phyloP scores from a whole-genome alignment of 177 flowering plant genomes.

The Vitis hybrid region DNA sequence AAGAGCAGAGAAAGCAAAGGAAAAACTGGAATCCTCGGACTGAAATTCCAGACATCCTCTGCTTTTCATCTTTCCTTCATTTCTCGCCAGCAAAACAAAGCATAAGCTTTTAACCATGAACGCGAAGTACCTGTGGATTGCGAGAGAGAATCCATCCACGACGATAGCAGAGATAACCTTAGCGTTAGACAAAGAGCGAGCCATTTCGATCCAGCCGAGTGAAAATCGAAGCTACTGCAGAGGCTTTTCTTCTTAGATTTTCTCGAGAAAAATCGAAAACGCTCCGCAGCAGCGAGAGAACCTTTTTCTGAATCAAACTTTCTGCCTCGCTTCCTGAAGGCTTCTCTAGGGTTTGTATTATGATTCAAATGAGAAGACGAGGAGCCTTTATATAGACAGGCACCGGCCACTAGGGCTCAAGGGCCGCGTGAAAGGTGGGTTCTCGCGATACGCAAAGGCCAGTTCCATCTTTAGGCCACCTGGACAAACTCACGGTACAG shows the following conservation, averaged over 20 bases:
- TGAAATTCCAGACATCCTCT: too few species aligned
- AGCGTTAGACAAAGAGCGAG: slow-evolving; percentile 49
- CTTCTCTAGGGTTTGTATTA: neutral
- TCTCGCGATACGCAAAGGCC: too few species aligned
- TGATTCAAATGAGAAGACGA: neutral
- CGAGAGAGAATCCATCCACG: slow-evolving; percentile 32
- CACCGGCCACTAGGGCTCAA: neutral
- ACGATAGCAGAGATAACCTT: slow-evolving; percentile 39
- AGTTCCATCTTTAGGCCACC: too few species aligned
- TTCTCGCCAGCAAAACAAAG: too few species aligned
- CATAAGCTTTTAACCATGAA: neutral
- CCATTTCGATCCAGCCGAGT: slow-evolving; percentile 29
- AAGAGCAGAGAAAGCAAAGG: neutral
- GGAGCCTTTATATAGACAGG: slow-evolving; percentile 12
- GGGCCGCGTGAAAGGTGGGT: too few species aligned
- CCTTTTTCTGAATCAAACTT: neutral
- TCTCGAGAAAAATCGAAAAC: neutral
- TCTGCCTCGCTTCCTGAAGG: slow-evolving; percentile 1
- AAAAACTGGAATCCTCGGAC: neutral
- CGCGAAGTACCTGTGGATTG: slow-evolving; percentile 32
- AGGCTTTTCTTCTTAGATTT: neutral
- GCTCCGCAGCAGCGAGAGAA: slow-evolving; percentile 11
- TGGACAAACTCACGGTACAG: too few species aligned
- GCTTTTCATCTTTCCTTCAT: too few species aligned
- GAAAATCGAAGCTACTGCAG: slow-evolving; percentile 2